Conservation (phyloP, 345 rosid genomes). For the Erodium maritimum region DNA sequence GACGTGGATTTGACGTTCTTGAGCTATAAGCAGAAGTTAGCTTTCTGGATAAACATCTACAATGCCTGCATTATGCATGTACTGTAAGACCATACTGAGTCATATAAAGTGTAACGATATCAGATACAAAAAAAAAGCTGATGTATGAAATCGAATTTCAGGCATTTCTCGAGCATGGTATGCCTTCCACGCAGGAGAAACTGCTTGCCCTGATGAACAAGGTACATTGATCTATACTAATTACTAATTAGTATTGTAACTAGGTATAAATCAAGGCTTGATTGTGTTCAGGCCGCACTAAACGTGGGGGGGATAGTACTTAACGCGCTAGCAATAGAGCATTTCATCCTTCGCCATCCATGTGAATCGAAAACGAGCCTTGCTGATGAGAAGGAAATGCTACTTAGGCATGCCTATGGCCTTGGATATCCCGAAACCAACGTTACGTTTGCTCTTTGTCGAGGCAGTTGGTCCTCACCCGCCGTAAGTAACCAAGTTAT, state of each 20-base stretch:
- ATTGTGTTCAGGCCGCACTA: slow-evolving; percentile 42
- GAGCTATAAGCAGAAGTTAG: slow-evolving; percentile 85
- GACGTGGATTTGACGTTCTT: slow-evolving; percentile 56
- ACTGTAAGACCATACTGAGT: slow-evolving; percentile 32
- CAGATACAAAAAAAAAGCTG: neutral
- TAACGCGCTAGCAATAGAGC: slow-evolving; percentile 80
- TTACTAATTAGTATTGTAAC: too few species aligned
- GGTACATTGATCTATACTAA: slow-evolving; percentile 22
- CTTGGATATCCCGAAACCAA: slow-evolving; percentile 86
- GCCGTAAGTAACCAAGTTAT: slow-evolving; percentile 45
- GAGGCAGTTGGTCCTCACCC: slow-evolving; percentile 93
- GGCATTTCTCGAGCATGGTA: slow-evolving; percentile 86
- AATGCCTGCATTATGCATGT: slow-evolving; percentile 94
- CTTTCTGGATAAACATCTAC: slow-evolving; percentile 87
- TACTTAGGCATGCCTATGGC: slow-evolving; percentile 63
- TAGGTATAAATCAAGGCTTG: too few species aligned
- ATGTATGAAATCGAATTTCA: slow-evolving; percentile 11
- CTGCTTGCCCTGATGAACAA: slow-evolving; percentile 71
- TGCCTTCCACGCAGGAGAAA: slow-evolving; percentile 72
- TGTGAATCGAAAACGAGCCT: slow-evolving; percentile 46
- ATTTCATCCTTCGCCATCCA: slow-evolving; percentile 83
- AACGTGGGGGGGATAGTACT: slow-evolving; percentile 89
- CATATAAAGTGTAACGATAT: slow-evolving; percentile 5
- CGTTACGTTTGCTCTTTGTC: slow-evolving; percentile 78
- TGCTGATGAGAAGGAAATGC: slow-evolving; percentile 69